phyloP scores from a whole-genome alignment of 2,329 filamentous ascomycete species.

The Monosporascus sp. region DNA sequence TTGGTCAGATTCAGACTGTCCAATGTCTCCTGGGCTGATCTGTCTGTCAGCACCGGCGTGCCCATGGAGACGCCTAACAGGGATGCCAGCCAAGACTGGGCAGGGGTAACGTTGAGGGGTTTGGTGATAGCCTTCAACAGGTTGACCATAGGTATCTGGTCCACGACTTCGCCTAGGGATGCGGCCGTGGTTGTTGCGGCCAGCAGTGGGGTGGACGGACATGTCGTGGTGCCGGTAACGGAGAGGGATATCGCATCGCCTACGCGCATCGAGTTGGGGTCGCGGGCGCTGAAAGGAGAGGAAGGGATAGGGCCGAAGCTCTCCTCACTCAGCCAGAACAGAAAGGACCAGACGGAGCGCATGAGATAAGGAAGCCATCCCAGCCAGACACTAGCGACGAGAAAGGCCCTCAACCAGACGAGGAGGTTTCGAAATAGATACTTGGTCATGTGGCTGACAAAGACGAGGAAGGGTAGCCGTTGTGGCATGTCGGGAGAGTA shows the following conservation, averaged over 20 bases:
- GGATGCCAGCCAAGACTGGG: slow-evolving; percentile 28
- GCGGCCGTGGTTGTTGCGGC: slow-evolving; percentile 33
- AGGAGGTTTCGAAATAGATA: slow-evolving; percentile 68
- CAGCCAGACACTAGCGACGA: slow-evolving; percentile 86
- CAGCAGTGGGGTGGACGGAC: slow-evolving; percentile 34
- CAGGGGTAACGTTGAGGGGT: slow-evolving; percentile 27
- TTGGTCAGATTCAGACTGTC: slow-evolving; percentile 17
- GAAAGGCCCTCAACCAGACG: slow-evolving; percentile 69
- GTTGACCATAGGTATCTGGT: slow-evolving; percentile 26
- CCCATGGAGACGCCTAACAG: slow-evolving; percentile 16
- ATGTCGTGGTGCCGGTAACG: slow-evolving; percentile 25
- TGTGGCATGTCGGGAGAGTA: slow-evolving; percentile 93
- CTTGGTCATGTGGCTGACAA: slow-evolving; percentile 69
- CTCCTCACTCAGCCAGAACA: slow-evolving; percentile 92
- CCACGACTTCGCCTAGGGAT: slow-evolving; percentile 28
- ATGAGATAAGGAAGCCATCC: slow-evolving; percentile 85
- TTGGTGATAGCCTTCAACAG: slow-evolving; percentile 21
- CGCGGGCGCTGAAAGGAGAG: slow-evolving; percentile 22
- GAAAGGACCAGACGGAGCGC: slow-evolving; percentile 82
- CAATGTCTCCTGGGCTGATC: slow-evolving; percentile 11
- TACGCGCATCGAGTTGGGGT: slow-evolving; percentile 16
- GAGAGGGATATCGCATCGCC: slow-evolving; percentile 15
- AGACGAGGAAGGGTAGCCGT: slow-evolving; percentile 72
- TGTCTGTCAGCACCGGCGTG: slow-evolving; percentile 1
- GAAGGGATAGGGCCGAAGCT: slow-evolving; percentile 41